Base-by-base conservation (phyloP, 495 filamentous ascomycete species). In the Staphylotrichum longicolle region DNA sequence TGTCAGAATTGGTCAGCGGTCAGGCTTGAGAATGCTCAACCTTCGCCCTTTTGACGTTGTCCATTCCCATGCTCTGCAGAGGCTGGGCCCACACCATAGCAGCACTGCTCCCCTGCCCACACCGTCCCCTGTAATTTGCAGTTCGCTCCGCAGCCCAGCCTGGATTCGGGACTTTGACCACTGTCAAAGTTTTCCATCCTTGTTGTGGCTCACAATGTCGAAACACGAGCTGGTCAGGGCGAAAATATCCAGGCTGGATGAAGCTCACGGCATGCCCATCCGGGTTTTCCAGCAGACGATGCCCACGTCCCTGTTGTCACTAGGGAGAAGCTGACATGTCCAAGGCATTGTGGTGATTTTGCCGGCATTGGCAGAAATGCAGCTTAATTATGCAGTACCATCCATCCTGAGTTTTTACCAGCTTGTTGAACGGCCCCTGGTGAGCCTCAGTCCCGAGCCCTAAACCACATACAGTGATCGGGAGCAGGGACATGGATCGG, bases 281-380 rank as follows among this genome's bases (percentile, higher is more conserved):
- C 40, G 9, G 40, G 42, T 46, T 70, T 70, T 64, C 62, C 47
- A 45, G 7, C 33, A 44, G 61, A 57, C 59, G 62, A 39, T 35
- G 60, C 50, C 57, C 52, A 57, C 51, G 60, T 57, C 51, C 66
- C 62, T 54, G 63, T 46, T 57, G 65, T 65, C 56, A 68, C 63
- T 58, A 64, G 57, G 64, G 58, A 68, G 49, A 40, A 62, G 61
- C 53, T 60, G 60, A 64, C 67, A 63, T 62, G 32, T 39, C 63
- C 60, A 66, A 68, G 70, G 72, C 70, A 71, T 73, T 66, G 72
- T 37, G 48, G 50, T 41, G 58, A 65, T 73, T 75, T 75, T 75
- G 66, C 72, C 71, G 69, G 69, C 67, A 72, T 72, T 70, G 71
- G 69, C 66, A 73, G 71, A 73, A 68, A 66, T 72, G 72, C 72